Evolutionary conservation across 257 asterid species (phyloP), one percentile per base, ranked within the genome.

Genomic region (Verbena officinalis): DNA sequence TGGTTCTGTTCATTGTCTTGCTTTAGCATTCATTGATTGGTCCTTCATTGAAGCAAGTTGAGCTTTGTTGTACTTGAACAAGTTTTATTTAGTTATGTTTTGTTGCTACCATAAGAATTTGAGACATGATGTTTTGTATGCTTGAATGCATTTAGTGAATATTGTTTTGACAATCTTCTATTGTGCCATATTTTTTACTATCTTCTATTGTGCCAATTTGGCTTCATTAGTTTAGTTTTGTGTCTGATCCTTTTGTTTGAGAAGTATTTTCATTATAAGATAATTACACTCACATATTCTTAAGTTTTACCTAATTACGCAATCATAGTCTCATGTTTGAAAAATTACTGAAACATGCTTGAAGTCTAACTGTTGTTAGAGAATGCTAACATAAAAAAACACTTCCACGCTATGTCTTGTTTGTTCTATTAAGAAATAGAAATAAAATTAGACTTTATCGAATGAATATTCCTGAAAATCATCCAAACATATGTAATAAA

Each of bases 21-120:
- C 76, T 0, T 14, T 71, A 1, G 75, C 82, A 2, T 58, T 76
- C 68, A 20, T 58, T 0, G 65, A 64, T 21, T 80, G 82, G 77
- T 53, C 69, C 20, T 62, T 49, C 40, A 8, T 9, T 16, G 33
- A 24, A 19, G 9, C 42, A 13, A 38, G 53, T 55, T 62, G 48
- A 59, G 50, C 54, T 15, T 62, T 44, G 51, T 31, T 55, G 33
- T 56, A 4, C 44, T 42, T 36, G 55, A 44, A n/a, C 14, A 61
- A 20, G 5, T 61, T 54, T 42, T 52, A 44, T 45, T 51, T 50
- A 39, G 12, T 55, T n/a, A 23, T n/a, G 57, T 64, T n/a, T 42
- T 43, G 50, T 4, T 68, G 55, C 19, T 55, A 3, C 14, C 42
- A 60, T 53, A 15, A 42, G 69, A 13, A 31, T 27, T 55, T 40